Conservation (phyloP, 192 early-diverging fungal genomes). For the Coemansia sp. region DNA sequence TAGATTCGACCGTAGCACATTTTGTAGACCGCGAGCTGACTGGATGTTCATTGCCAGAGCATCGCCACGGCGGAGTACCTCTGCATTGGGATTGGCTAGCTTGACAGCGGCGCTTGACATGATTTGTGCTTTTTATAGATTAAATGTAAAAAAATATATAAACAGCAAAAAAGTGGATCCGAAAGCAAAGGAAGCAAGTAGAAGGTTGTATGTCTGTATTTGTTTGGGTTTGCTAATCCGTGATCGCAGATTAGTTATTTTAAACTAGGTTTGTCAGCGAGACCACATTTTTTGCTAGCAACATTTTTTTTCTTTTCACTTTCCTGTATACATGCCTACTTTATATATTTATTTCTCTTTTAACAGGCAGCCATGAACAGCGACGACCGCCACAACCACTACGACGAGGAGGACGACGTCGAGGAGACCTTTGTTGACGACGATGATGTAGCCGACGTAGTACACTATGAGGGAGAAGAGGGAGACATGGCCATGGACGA, state of each 20-base stretch:
- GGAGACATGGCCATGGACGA: slow-evolving; percentile 22
- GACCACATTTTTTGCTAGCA: background rate
- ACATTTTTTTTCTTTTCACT: slow-evolving; percentile 6
- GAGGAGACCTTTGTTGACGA: slow-evolving; percentile 54
- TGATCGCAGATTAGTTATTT: background rate
- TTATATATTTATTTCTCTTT: background rate
- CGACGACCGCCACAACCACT: slow-evolving; percentile 51
- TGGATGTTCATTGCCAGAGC: slow-evolving; percentile 96
- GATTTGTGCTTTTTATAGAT: background rate
- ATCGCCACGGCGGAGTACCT: slow-evolving; percentile 97
- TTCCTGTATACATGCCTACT: slow-evolving; percentile 4
- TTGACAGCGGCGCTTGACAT: slow-evolving; percentile 78
- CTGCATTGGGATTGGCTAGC: slow-evolving; percentile 97
- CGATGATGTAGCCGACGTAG: slow-evolving; percentile 53
- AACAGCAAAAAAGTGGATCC: background rate
- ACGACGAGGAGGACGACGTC: slow-evolving; percentile 57
- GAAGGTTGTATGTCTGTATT: background rate
- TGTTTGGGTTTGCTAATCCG: background rate
- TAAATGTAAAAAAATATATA: background rate
- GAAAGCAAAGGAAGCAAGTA: background rate
- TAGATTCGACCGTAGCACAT: slow-evolving; percentile 94
- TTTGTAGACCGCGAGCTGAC: slow-evolving; percentile 93
- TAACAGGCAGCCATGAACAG: slow-evolving; percentile 21
- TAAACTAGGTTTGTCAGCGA: background rate
- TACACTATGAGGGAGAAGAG: slow-evolving; percentile 60